Evolutionary conservation across 176 grass and related monocot genomes (phyloP).

Genomic region (Otatea glauca): DNA sequence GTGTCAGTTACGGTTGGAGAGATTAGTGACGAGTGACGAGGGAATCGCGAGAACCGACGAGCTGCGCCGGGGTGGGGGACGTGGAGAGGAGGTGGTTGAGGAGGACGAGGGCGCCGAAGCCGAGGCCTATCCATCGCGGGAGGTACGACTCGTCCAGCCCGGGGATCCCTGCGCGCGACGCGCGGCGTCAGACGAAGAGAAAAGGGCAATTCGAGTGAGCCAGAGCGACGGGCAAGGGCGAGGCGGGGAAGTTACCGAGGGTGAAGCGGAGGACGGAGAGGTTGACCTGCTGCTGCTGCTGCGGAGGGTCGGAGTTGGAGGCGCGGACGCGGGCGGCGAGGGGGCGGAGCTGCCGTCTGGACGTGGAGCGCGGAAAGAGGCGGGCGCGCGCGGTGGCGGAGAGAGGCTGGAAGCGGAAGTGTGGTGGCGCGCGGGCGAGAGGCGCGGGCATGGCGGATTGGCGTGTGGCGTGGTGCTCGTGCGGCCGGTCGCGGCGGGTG

Average conservation of each 20-base stretch:
- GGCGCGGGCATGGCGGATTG: slow-evolving; percentile 36
- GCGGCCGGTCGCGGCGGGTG: too few relatives aligned
- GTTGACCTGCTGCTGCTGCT: slow-evolving; percentile 61
- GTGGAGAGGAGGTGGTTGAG: slow-evolving; percentile 85
- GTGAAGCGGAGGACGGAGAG: slow-evolving; percentile 98
- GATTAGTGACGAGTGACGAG: neutral
- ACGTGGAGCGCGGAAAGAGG: neutral
- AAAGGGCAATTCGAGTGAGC: neutral
- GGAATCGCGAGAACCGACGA: slow-evolving; percentile 50
- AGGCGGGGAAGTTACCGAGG: slow-evolving; percentile 50
- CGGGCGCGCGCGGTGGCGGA: neutral
- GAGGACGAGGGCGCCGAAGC: slow-evolving; percentile 71
- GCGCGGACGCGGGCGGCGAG: slow-evolving; percentile 40
- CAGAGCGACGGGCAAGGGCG: neutral
- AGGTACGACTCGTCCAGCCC: slow-evolving; percentile 91
- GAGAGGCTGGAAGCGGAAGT: slow-evolving; percentile 10
- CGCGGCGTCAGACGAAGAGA: neutral
- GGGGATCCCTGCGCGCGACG: slow-evolving; percentile 61
- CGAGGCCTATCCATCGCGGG: slow-evolving; percentile 75
- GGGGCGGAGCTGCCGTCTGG: neutral
- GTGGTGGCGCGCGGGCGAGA: slow-evolving; percentile 27
- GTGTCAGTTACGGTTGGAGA: neutral
- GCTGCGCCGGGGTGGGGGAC: slow-evolving; percentile 63
- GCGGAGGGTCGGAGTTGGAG: slow-evolving; percentile 54
- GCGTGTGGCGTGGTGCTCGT: neutral